Base-by-base conservation (phyloP, 2,329 filamentous ascomycete species). In the Conoideocrella luteorostrata region DNA sequence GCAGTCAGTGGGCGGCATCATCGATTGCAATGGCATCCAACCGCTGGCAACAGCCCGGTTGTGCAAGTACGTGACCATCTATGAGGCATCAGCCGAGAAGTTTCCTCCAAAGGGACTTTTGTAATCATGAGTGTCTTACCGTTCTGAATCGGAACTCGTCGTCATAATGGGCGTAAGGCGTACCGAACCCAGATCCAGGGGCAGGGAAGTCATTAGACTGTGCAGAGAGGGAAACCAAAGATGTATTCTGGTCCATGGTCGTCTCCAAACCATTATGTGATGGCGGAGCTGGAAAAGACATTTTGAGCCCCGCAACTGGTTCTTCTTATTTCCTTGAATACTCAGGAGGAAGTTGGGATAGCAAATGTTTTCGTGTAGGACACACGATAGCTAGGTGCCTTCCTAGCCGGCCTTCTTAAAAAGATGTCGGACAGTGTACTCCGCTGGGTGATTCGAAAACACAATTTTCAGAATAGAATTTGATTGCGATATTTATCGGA, bases 21-120 rank as follows among this genome's bases (percentile, higher is more conserved):
- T 38, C 7, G 46, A 47, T 18, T 52, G 47, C 4, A 51, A 41
- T 4, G 47, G 49, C n/a, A 62, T 56, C 60, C 60, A 62, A 15
- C 58, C 56, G 37, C 52, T 56, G 24, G 56, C 52, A 6, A 54
- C 50, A 17, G 55, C 52, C 37, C 55, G 50, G 37, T 56, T 61
- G 43, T 56, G 50, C 26, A 63, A 46, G 36, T 62, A 63, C 18
- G 32, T 52, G 22, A 59, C 56, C 56, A 62, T 62, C 60, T 63
- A 15, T 28, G 4, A 15, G 4, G 17, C 11, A 17, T n/a, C n/a
- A n/a, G n/a, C n/a, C n/a, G n/a, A n/a, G n/a, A 30, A 7, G 13
- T 18, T 32, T 11, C n/a, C 11, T 28, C 18, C 18, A 4, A 5
- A 36, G 15, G 17, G 12, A 13, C 21, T 7, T 12, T 23, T 36